Evolutionary conservation across 2,329 filamentous ascomycete species (phyloP).

Genomic region (Nothophoma quercina): DNA sequence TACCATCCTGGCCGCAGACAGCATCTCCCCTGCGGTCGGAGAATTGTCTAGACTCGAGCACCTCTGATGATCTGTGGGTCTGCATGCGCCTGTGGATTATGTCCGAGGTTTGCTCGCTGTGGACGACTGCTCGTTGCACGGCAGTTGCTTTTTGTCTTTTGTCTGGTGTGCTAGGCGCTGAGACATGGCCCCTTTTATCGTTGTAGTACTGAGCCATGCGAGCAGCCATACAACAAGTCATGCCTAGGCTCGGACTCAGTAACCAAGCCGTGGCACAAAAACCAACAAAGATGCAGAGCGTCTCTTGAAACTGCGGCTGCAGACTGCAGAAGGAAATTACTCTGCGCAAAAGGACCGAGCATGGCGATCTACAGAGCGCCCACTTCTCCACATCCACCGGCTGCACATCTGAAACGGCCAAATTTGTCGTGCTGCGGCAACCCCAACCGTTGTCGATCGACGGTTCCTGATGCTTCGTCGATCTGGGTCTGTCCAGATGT

Average conservation of each 20-base stretch:
- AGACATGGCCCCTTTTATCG: constrained; percentile 3
- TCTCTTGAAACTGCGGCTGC: neutral
- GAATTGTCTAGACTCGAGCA: constrained; percentile 19
- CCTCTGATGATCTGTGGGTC: constrained; percentile 13
- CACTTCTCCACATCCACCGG: constrained; percentile 14
- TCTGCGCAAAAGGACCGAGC: constrained; percentile 10
- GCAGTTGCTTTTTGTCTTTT: constrained; percentile 14
- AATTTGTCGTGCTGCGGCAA: neutral
- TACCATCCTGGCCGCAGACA: constrained; percentile 1
- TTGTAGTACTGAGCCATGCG: no score
- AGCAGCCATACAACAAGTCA: no score
- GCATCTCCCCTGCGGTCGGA: constrained; percentile 17
- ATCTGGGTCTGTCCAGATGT: neutral
- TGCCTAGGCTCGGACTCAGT: neutral
- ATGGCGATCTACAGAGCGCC: constrained; percentile 10
- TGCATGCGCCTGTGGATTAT: constrained; percentile 9
- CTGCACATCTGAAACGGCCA: constrained; percentile 7
- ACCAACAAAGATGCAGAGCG: neutral
- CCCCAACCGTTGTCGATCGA: constrained; percentile 12
- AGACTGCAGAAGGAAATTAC: neutral
- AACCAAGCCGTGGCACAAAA: constrained; percentile 4
- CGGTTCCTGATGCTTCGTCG: neutral
- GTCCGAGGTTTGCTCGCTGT: constrained; percentile 2
- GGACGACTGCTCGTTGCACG: constrained; percentile 4
- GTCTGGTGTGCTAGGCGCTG: constrained; percentile 5